Evolutionary conservation across 495 filamentous ascomycete species (phyloP), one percentile per base, ranked within the genome.

Genomic region (Penicillium coffeae): DNA sequence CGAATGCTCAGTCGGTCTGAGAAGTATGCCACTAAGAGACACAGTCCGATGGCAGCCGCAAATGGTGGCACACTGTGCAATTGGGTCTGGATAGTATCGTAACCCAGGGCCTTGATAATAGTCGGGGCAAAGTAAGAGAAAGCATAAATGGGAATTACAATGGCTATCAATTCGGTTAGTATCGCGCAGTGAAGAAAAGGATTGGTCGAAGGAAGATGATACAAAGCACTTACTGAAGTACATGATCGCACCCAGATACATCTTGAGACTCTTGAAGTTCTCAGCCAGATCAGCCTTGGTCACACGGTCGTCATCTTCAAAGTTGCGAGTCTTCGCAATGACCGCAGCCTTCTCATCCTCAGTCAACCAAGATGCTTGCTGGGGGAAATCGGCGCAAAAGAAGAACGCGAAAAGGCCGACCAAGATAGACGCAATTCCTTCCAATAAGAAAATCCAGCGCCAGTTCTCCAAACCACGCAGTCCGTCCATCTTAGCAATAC

Each of bases 401-500:
- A 67, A 69, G 44, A 54, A 70, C 12, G 56, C 45, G 3, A 51
- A 13, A 13, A 68, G 27, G 7, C 52, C 55, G 9, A 72, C 35
- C 5, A 61, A 53, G 53, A 37, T 56, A 0, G 62, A 62, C 3
- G 42, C 43, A 10, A 55, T 33, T 3, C 54, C 59, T 21, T 61
- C 60, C 18, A 55, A 32, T 25, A 72, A 73, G 60, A 90, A 91
- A 48, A 93, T 92, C 88, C 88, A 93, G 1, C 83, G 77, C 88
- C 88, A 92, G 6, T 87, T 87, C 3, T 64, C 59, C 37, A 78
- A 78, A 13, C 78, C 80, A 21, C 79, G 84, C 21, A 85, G 64
- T 22, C 85, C 86, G 55, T 86, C 68, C 86, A 92, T 89, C n/a
- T 81, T 67, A 21, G 78, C 78, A 55, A 91, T 92, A 3, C 84